A percentile compares a stretch with the other conserved stretches of the same genome.
Conservation (phyloP, 1,284 basidiomycete genomes). For the Leccinum fuscescens region DNA sequence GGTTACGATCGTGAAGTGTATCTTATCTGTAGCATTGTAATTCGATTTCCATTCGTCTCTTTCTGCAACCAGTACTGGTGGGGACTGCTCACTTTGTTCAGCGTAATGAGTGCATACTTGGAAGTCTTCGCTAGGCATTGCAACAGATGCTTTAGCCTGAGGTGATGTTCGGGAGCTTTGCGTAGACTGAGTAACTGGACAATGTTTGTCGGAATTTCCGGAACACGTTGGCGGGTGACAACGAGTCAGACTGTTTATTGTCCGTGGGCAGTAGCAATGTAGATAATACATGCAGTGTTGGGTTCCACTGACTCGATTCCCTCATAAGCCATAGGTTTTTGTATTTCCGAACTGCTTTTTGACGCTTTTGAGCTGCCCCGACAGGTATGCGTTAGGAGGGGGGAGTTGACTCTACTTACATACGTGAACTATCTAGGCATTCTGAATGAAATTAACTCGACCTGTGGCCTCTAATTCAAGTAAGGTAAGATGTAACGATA, state of each 20-base stretch:
- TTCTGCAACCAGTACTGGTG: not conserved
- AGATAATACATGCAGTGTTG: not conserved
- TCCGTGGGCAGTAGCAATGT: not conserved
- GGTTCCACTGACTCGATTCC: too few species aligned
- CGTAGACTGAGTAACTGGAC: not conserved
- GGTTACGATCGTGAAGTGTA: constrained; percentile 19
- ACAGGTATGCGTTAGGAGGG: too few species aligned
- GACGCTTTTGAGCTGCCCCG: too few species aligned
- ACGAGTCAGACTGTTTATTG: not conserved
- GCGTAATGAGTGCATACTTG: not conserved
- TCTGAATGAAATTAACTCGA: not conserved
- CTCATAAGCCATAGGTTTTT: too few species aligned
- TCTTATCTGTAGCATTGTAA: constrained; percentile 33
- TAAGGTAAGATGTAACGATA: not conserved
- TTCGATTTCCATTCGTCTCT: constrained; percentile 2
- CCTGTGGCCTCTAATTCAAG: not conserved
- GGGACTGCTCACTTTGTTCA: not conserved
- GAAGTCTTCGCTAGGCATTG: not conserved
- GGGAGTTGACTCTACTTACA: too few species aligned
- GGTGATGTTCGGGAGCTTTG: not conserved
- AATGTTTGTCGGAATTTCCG: not conserved
- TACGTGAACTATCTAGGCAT: not conserved
- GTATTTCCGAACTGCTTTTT: too few species aligned
- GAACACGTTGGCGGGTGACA: not conserved
- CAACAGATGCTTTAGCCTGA: not conserved